These are phyloP conservation scores for Ophiostoma sp. DNA, from an alignment of 2,329 filamentous ascomycete species.

Conservation along the genomic window DNA sequence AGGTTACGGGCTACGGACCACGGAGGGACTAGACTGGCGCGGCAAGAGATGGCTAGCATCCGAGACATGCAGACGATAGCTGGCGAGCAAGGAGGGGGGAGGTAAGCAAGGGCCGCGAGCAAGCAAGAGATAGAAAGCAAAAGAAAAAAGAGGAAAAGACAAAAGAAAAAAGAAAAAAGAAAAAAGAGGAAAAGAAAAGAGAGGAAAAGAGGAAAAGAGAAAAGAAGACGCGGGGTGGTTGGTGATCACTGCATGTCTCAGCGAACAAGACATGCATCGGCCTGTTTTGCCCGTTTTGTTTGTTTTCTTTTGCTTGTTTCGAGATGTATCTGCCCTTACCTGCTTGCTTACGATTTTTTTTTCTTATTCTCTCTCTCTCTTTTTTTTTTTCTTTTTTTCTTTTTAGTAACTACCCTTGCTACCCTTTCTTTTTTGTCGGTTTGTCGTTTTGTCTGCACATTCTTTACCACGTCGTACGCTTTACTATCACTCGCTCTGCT, in stretches of 20 bases:
- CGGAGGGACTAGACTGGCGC: neutral
- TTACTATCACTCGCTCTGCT: too few relatives aligned
- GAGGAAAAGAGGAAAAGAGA: neutral
- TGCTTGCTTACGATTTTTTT: neutral
- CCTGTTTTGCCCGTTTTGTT: slow-evolving; percentile 1
- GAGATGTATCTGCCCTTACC: neutral
- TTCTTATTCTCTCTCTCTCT: neutral
- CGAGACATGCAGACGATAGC: slow-evolving; percentile 2
- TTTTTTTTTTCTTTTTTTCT: neutral
- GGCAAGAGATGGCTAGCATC: slow-evolving; percentile 8
- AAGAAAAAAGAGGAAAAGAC: neutral
- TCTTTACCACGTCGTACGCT: neutral
- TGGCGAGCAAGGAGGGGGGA: neutral
- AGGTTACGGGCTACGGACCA: neutral
- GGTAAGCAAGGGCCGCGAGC: neutral
- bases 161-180: neutral
- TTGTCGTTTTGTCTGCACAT: neutral
- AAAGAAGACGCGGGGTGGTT: slow-evolving; percentile 1
- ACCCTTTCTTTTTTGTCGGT: neutral
- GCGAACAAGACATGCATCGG: neutral
- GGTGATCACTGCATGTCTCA: slow-evolving; percentile 9
- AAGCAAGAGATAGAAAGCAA: neutral
- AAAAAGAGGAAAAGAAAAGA: neutral
- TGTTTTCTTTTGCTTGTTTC: neutral
- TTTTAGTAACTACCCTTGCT: neutral